Evolutionary conservation across 192 early-diverging fungal species (phyloP), one percentile per base, ranked within the genome.

Genomic region (Backusella australiensis): DNA sequence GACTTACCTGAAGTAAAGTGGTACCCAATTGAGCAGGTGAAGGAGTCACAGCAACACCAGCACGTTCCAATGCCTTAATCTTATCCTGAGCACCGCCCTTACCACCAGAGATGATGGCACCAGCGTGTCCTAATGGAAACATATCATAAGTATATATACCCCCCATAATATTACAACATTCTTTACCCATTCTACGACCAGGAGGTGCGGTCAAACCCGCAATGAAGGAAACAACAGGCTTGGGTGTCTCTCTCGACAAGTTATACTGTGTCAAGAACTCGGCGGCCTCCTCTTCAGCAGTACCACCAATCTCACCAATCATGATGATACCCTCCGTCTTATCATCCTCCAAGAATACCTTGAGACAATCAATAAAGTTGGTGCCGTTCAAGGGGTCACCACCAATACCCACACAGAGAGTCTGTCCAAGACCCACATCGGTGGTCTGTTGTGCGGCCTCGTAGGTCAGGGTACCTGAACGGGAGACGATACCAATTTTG

Each of bases 371-470:
- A 74, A 99, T 92, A 82, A 99, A 99, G 91, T 99, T 99, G 79
- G 97, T 97, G 63, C 98, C 98, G 84, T 98, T 98, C 89, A 99
- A 98, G 9, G 98, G 98, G 79, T 99, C 98, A 72, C 98, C 98
- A 66, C 98, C 98, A 85, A 99, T 99, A 74, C 98, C 98, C 36
- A 98, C 86, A 86, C 96, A 97, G 49, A 98, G 87, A 15, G 96
- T 93, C 87, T 99, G 98, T 42, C 98, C 98, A 34, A 99, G 90
- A 59, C 94, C 94, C 17, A 91, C 96, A 71, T 92, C 89, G 1
- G 98, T 98, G 7, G 98, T 99, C 86, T 99, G 98, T 81, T 95
- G 92, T 76, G 99, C 98, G 56, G 98, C 98, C 83, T 99, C 98
- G 82, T 99, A 99, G 59, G 98, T 99, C 72, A 99, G 87, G 32